phyloP scores from a whole-genome alignment of 2,329 filamentous ascomycete species.

The Corniculantispora saksenae region DNA sequence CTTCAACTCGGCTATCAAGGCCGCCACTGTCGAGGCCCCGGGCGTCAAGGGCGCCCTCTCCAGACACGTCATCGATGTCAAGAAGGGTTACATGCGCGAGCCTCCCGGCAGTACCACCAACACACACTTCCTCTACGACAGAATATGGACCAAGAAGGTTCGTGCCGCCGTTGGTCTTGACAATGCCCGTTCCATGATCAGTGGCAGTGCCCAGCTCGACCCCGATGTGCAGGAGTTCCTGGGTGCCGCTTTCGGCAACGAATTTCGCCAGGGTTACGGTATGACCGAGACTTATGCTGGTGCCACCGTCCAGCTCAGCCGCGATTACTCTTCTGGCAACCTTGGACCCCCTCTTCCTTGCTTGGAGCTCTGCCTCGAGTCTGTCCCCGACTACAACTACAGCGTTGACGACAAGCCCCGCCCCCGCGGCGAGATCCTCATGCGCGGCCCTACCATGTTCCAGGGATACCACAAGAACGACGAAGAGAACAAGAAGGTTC shows the following conservation, averaged over 20 bases:
- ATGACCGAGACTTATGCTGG: conserved; percentile 92
- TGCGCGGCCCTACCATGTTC: conserved; percentile 79
- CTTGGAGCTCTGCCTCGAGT: conserved; percentile 77
- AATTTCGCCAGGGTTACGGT: conserved; percentile 86
- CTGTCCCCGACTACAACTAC: conserved; percentile 94
- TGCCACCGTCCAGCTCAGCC: conserved; percentile 65
- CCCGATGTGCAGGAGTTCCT: conserved; percentile 87
- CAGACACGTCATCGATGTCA: conserved; percentile 75
- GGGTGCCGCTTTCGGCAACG: conserved; percentile 76
- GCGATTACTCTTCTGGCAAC: conserved; percentile 75
- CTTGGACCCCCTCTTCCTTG: conserved; percentile 72
- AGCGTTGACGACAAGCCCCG: conserved; percentile 82
- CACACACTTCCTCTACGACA: conserved; percentile 76
- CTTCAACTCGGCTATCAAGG: conserved; percentile 81
- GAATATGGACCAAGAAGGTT: conserved; percentile 91
- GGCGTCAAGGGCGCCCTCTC: conserved; percentile 83
- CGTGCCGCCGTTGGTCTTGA: conserved; percentile 80
- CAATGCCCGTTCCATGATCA: conserved; percentile 71
- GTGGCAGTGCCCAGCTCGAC: conserved; percentile 90
- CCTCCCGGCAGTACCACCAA: conserved; percentile 73
- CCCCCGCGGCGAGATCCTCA: conserved; percentile 84
- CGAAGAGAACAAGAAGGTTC: conserved; percentile 79
- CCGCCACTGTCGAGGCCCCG: conserved; percentile 73
- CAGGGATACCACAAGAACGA: conserved; percentile 86
- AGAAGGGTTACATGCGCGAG: conserved; percentile 76